Percentiles rank a stretch among this genome's conserved stretches.
Conservation (phyloP, 306 rosid genomes). For the Vigna nakashimae region DNA sequence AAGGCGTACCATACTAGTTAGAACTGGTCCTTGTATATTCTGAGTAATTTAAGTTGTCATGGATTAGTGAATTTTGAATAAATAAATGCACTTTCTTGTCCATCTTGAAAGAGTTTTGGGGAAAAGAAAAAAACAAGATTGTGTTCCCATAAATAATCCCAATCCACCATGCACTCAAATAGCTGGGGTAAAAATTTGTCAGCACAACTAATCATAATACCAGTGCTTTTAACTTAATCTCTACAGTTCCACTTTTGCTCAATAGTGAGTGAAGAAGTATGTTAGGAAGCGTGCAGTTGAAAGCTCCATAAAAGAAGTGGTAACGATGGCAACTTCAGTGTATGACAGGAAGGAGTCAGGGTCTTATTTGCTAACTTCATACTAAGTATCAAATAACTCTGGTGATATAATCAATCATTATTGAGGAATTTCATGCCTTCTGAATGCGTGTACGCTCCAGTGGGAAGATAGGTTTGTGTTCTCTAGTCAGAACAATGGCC, state of each 20-base stretch:
- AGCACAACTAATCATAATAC: neutral
- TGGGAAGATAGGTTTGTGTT: slow-evolving; percentile 90
- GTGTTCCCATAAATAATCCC: slow-evolving; percentile 5
- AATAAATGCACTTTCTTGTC: neutral
- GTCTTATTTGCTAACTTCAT: slow-evolving; percentile 24
- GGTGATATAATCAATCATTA: slow-evolving; percentile 35
- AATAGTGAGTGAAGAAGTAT: slow-evolving; percentile 14
- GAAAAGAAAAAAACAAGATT: neutral
- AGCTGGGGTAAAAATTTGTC: slow-evolving; percentile 7
- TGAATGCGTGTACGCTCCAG: slow-evolving; percentile 89
- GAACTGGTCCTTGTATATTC: neutral
- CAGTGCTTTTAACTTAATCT: slow-evolving; percentile 1
- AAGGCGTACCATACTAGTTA: neutral
- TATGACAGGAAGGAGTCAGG: neutral
- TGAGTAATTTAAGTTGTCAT: neutral
- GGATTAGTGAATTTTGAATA: neutral
- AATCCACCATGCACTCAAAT: slow-evolving; percentile 5
- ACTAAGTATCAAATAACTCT: slow-evolving; percentile 28
- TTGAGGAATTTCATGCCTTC: slow-evolving; percentile 62
- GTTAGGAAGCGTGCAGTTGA: neutral
- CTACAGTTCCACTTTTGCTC: slow-evolving; percentile 15
- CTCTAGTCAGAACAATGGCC: slow-evolving; percentile 92
- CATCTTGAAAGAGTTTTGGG: neutral
- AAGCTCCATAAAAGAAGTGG: neutral
- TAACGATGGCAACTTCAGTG: slow-evolving; percentile 15